phyloP scores from a whole-genome alignment of 257 asterid genomes.

The Echites panduratus region DNA sequence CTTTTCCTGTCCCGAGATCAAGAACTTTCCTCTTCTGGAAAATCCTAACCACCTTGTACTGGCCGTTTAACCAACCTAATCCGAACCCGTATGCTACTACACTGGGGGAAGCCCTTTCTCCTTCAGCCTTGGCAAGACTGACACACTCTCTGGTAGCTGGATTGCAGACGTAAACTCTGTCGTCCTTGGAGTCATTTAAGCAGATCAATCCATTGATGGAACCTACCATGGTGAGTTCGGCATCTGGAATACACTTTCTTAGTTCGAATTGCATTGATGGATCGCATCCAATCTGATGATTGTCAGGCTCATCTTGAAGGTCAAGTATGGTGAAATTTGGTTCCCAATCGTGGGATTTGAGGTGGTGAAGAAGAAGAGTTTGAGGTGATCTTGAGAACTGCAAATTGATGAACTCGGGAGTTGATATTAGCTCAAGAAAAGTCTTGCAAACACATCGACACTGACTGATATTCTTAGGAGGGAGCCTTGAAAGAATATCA shows the following conservation, averaged over 20 bases:
- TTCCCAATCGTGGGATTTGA: not conserved
- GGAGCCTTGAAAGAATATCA: slow-evolving; percentile 36
- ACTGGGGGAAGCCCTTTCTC: slow-evolving; percentile 19
- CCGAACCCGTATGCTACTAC: slow-evolving; percentile 36
- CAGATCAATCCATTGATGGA: slow-evolving; percentile 37
- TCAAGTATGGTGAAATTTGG: slow-evolving; percentile 19
- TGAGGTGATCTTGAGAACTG: slow-evolving; percentile 28
- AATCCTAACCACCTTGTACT: slow-evolving; percentile 8
- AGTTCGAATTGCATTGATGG: slow-evolving; percentile 17
- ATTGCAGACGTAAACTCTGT: slow-evolving; percentile 33
- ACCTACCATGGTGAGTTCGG: slow-evolving; percentile 18
- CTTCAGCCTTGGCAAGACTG: slow-evolving; percentile 18
- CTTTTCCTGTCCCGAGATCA: not conserved
- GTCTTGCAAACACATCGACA: slow-evolving; percentile 33
- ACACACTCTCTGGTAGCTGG: slow-evolving; percentile 38
- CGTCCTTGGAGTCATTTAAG: slow-evolving; percentile 19
- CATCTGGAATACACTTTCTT: not conserved
- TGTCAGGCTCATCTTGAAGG: slow-evolving; percentile 16
- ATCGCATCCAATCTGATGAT: slow-evolving; percentile 7
- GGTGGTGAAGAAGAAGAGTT: slow-evolving; percentile 31
- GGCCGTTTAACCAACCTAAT: not conserved
- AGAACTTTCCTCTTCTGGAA: not conserved
- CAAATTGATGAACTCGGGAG: slow-evolving; percentile 21
- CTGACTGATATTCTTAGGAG: slow-evolving; percentile 22
- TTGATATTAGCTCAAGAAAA: slow-evolving; percentile 27